A percentile compares a stretch with the other conserved stretches of the same genome.
phyloP scores from a whole-genome alignment of 495 filamentous ascomycete species.

The Penicillium verhagenii region DNA sequence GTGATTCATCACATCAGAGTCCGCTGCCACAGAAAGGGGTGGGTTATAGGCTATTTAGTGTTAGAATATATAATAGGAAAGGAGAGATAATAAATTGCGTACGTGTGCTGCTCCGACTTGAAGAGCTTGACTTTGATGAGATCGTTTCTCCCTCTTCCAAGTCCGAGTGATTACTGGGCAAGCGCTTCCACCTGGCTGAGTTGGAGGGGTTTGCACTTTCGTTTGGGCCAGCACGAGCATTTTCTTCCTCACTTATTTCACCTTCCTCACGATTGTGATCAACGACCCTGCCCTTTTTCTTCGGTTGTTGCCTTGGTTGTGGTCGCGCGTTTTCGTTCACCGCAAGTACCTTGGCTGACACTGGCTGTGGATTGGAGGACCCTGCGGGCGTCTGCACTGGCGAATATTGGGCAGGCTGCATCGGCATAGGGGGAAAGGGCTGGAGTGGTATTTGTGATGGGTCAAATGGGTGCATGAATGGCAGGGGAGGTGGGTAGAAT shows the following conservation, averaged over 20 bases:
- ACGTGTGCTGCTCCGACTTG: conserved; percentile 40
- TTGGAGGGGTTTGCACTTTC: not conserved
- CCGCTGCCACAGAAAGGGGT: conserved; percentile 29
- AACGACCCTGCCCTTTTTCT: not conserved
- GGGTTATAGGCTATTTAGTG: conserved; percentile 41
- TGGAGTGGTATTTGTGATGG: conserved; percentile 25
- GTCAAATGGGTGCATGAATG: conserved; percentile 29
- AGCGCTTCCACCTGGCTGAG: not conserved
- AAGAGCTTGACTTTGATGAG: conserved; percentile 23
- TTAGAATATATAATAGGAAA: conserved; percentile 13
- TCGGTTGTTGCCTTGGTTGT: conserved; percentile 3
- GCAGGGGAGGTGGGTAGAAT: conserved; percentile 34
- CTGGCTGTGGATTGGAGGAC: conserved; percentile 9
- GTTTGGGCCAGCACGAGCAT: conserved; percentile 30
- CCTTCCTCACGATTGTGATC: conserved; percentile 61
- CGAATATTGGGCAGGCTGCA: conserved; percentile 25
- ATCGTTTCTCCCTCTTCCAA: conserved; percentile 31
- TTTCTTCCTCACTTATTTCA: conserved; percentile 68
- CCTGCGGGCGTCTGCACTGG: conserved; percentile 24
- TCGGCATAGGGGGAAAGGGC: conserved; percentile 26
- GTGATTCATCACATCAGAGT: conserved; percentile 14
- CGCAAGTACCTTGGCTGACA: not conserved
- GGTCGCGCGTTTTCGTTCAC: not conserved
- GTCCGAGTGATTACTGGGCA: conserved; percentile 10
- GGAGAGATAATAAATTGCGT: conserved; percentile 7